Percentiles rank a stretch among this genome's conserved stretches.
phyloP scores from a whole-genome alignment of 1,284 basidiomycete species.

The Cutaneotrichosporon arboriforme region DNA sequence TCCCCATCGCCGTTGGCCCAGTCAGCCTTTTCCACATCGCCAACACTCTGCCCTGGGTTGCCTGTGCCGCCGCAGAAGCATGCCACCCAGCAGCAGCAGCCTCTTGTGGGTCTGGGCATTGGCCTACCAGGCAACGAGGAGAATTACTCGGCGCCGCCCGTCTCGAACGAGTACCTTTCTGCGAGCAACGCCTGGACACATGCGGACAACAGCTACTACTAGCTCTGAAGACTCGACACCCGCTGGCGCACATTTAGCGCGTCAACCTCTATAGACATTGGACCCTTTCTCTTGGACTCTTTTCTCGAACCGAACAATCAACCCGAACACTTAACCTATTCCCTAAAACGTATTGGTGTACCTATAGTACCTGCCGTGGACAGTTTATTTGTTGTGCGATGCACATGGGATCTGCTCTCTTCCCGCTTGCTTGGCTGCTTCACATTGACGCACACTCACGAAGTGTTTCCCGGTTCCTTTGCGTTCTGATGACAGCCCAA shows the following conservation, averaged over 20 bases:
- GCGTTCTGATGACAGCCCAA: no score
- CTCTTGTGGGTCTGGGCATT: constrained; percentile 22
- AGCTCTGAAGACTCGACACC: neutral
- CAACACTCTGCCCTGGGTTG: constrained; percentile 37
- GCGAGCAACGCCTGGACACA: constrained; percentile 9
- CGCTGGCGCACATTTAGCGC: neutral
- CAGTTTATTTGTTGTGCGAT: no score
- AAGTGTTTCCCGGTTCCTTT: no score
- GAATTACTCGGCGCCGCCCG: constrained; percentile 1
- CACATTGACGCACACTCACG: no score
- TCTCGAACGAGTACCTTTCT: constrained; percentile 17
- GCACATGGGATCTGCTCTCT: no score
- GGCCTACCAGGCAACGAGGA: constrained; percentile 19
- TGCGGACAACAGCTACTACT: constrained; percentile 3
- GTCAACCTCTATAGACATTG: neutral
- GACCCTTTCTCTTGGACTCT: neutral
- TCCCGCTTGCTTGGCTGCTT: no score
- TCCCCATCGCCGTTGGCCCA: constrained; percentile 28
- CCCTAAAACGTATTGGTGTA: no score
- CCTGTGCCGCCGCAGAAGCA: constrained; percentile 10
- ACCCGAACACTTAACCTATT: neutral
- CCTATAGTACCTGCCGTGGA: no score
- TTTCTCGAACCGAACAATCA: neutral
- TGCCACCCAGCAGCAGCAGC: constrained; percentile 12
- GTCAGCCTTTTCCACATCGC: constrained; percentile 24